Conservation (phyloP, 345 rosid genomes). For the Corchorus olitorius region DNA sequence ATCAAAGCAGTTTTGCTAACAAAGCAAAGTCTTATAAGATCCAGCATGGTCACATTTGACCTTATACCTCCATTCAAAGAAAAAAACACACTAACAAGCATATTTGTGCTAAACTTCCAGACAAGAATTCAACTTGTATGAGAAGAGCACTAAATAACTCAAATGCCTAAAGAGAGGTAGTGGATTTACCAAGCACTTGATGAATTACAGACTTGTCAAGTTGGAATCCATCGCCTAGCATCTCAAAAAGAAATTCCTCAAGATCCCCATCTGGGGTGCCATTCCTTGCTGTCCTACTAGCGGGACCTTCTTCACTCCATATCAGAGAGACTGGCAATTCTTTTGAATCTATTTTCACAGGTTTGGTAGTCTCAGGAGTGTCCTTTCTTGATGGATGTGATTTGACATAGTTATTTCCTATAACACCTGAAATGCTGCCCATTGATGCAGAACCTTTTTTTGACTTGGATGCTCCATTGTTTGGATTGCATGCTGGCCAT, state of each 20-base stretch:
- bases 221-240: slow-evolving; percentile 61
- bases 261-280: slow-evolving; percentile 32
- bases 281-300: slow-evolving; percentile 13
- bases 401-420: slow-evolving; percentile 45
- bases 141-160: slow-evolving; percentile 7
- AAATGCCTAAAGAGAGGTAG: slow-evolving; percentile 19
- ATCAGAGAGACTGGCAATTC: slow-evolving; percentile 45
- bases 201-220: slow-evolving; percentile 46
- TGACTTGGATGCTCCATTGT: slow-evolving; percentile 21
- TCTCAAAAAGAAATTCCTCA: slow-evolving; percentile 51
- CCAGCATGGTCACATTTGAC: background rate
- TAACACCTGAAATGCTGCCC: slow-evolving; percentile 49
- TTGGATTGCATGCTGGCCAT: slow-evolving; percentile 25
- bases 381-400: slow-evolving; percentile 30
- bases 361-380: slow-evolving; percentile 40
- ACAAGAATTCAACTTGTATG: background rate
- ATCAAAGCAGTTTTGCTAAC: background rate
- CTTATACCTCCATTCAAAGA: background rate
- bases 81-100: background rate
- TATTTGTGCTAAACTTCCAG: background rate
- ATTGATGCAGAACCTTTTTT: slow-evolving; percentile 40
- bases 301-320: slow-evolving; percentile 35
- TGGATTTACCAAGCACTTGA: slow-evolving; percentile 51
- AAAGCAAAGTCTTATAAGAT: background rate
- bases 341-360: slow-evolving; percentile 45